Evolutionary conservation across 768 basidiomycete species (phyloP), one percentile per base, ranked within the genome.

Genomic region (Hygrophorus pudorinus): DNA sequence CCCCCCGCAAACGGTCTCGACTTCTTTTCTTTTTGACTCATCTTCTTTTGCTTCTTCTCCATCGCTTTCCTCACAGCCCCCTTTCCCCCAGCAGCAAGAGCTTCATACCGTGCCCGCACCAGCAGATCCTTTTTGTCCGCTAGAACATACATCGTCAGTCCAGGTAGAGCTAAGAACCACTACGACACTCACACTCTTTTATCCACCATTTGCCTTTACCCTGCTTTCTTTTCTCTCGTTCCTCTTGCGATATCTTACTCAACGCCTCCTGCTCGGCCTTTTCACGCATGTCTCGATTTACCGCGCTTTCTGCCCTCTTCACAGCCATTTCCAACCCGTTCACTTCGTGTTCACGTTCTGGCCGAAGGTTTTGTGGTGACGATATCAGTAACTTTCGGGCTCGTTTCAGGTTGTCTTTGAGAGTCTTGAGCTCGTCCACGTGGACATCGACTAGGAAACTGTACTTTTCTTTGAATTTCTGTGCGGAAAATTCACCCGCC

Each of bases 191-290:
- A 89, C 92, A 65, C 50, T 78, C 67, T 65, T 94, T 96, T 74
- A 94, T 68, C 64, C 72, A 85, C 88, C 88, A 97, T 34, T 67
- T 73, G 4, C 75, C 72, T 65, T 97, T 97, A 3, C 92, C 92
- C 41, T 76, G 63, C 44, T 73, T 70, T 46, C 78, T 67, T 64
- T 84, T 90, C 49, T 75, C 72, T 48, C 62, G 65, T 64, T 90
- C 82, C 39, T 73, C 75, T 52, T 69, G 71, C 55, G 68, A 71
- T 30, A 67, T 60, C 49, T 71, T 65, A 11, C 59, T 54, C 44
- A 94, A 57, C 0, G 84, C 85, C 18, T 82, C 75, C 41, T 73
- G 67, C 54, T 92, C 82, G n/a, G 85, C 65, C 53, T 69, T 71
- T 42, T 88, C 80, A 41, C 75, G 68, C 46, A 74, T 74, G 46